These are phyloP conservation scores for Thelephora ganbajun DNA, from an alignment of 768 basidiomycete genomes.

Conservation along the genomic window DNA sequence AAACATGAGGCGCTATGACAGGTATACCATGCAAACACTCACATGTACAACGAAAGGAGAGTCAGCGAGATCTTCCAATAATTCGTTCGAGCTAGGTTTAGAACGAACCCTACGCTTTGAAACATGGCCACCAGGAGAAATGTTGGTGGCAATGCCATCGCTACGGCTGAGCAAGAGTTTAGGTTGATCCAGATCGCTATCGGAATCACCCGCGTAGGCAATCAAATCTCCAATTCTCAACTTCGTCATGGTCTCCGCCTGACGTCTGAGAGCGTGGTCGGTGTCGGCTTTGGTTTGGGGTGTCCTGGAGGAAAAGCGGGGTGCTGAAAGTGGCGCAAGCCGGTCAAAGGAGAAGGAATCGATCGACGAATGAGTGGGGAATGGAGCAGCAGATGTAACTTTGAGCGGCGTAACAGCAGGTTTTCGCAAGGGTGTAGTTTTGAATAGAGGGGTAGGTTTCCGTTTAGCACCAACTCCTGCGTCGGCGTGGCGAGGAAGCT, in stretches of 20 bases:
- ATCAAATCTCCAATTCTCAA: constrained; percentile 46
- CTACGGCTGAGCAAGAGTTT: neutral
- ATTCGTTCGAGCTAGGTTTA: constrained; percentile 54
- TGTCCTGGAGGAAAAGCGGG: constrained; percentile 32
- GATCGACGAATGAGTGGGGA: neutral
- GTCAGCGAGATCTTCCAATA: constrained; percentile 33
- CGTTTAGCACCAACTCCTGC: constrained; percentile 47
- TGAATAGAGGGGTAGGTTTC: constrained; percentile 38
- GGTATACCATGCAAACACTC: neutral
- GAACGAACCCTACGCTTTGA: constrained; percentile 63
- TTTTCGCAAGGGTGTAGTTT: constrained; percentile 37
- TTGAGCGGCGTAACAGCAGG: constrained; percentile 26
- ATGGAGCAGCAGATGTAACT: constrained; percentile 14
- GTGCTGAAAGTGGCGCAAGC: constrained; percentile 39
- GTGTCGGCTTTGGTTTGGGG: constrained; percentile 43
- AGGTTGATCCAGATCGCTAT: constrained; percentile 11
- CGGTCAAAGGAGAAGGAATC: constrained; percentile 26
- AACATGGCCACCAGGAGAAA: constrained; percentile 69
- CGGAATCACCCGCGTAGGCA: constrained; percentile 36
- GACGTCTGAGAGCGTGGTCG: constrained; percentile 30
- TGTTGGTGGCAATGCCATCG: constrained; percentile 11
- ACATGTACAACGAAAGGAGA: constrained; percentile 17
- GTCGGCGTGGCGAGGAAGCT: constrained; percentile 13
- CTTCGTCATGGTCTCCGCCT: constrained; percentile 52
- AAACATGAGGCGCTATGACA: neutral